Evolutionary conservation across 2,329 filamentous ascomycete species (phyloP), one percentile per base, ranked within the genome.

Genomic region (Emmonsiellopsis sp.): DNA sequence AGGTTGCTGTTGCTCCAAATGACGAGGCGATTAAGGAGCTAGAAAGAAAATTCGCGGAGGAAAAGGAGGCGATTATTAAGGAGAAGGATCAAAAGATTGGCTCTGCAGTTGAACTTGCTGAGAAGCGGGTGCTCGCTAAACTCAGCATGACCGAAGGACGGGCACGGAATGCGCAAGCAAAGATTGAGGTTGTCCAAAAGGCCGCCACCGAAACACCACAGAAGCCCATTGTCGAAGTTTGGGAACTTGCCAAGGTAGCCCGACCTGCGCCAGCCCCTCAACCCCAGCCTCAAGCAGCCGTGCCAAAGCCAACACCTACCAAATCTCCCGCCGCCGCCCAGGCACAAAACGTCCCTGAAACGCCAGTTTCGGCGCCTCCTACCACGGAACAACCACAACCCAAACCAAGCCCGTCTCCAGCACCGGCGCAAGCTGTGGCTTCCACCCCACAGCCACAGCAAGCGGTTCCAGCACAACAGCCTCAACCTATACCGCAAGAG

Each of bases 161-260:
- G 65, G 72, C 78, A 46, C 81, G 79, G 57, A 72, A 74, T 7
- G 81, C 84, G 0, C 77, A 77, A 49, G 87, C 85, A 4, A 94
- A 93, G 72, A 72, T 94, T 34, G 79, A 81, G 1, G 82, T 93
- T 1, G 87, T 97, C 3, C 81, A 90, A 63, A 87, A 83, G 46
- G 91, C 92, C 10, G 89, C 86, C 0, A 79, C 78, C n/a, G 86
- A 95, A 47, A 96, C 91, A 0, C 92, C 92, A 0, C 78, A 92
- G 62, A 84, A 83, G 65, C 82, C 90, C 0, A 89, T 97, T 3
- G 81, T 75, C 8, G 90, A 96, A 68, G 91, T 96, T 0, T 96
- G 88, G 87, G 83, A 86, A 58, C 74, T 87, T 52, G 90, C 86
- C 0, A 91, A 92, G 70, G 75, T 72, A 51, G 79, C 82, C 14